Evolutionary conservation across 441 rosid species (phyloP), one percentile per base, ranked within the genome.

Genomic region (California macrophylla): DNA sequence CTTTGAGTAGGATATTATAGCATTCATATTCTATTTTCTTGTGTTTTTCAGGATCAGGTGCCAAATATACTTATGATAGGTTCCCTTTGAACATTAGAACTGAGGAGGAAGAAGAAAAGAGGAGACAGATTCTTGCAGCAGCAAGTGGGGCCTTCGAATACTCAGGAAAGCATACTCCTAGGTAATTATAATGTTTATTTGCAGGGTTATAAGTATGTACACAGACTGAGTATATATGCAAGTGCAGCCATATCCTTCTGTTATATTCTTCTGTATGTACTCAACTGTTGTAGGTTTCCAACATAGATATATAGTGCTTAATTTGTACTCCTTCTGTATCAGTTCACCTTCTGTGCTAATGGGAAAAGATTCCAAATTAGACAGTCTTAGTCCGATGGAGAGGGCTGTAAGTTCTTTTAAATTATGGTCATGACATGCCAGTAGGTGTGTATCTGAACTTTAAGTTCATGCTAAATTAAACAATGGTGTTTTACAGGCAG

Each of bases 61-160:
- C 91, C 83, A 95, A 84, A 80, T 89, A 88, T 83, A 84, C 87
- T 21, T 92, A 90, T 80, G 99, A 95, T 77, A 92, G 98, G 81
- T 95, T 95, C 86, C 99, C 99, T 77, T 82, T 95, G 29, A 92
- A 65, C 69, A 80, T 86, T 67, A 85, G 97, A 79, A 87, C 97
- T 62, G 96, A 92, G 82, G 98, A 95, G 79, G 88, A 90, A 81
- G 97, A 89, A 79, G 97, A 89, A 80, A 95, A 91, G 87, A 86
- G 96, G 79, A 89, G 81, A 77, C 99, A 95, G 85, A 84, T 89
- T 78, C 97, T 95, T 76, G 92, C 93, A 67, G 86, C 92, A 66
- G 97, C 89, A 71, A 88, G 87, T 71, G 95, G 99, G 67, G 89
- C 92, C 78, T 85, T 82, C 78, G 99, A 91, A 74, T 87, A 85